These are phyloP conservation scores for Fusarium kyushuense DNA, from an alignment of 2,329 filamentous ascomycete genomes.

Conservation along the genomic window DNA sequence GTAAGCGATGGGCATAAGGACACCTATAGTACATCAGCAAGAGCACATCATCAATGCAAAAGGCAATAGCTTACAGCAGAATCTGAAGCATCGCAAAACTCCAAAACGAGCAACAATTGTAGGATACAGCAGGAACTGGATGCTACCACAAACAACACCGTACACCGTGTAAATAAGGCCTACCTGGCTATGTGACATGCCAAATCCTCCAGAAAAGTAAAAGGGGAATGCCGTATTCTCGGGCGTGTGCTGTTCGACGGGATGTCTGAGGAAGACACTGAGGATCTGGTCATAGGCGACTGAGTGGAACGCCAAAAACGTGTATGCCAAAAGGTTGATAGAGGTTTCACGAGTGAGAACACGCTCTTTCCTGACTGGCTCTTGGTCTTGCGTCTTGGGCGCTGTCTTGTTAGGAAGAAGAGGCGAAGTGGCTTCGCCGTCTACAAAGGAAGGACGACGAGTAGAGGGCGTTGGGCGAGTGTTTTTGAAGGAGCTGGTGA, in stretches of 20 bases:
- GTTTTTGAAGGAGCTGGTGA: slow-evolving; percentile 60
- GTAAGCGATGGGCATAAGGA: slow-evolving; percentile 81
- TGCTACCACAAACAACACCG: slow-evolving; percentile 80
- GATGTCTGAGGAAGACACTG: slow-evolving; percentile 88
- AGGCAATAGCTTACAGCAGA: slow-evolving; percentile 60
- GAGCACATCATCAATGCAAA: rapidly evolving
- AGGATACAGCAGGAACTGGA: slow-evolving; percentile 90
- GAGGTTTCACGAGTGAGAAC: slow-evolving; percentile 81
- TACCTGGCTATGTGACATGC: slow-evolving; percentile 77
- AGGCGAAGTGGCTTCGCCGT: slow-evolving; percentile 68
- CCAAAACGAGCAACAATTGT: slow-evolving; percentile 78
- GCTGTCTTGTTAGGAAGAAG: slow-evolving; percentile 58
- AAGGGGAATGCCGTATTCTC: slow-evolving; percentile 76
- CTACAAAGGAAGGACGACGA: slow-evolving; percentile 63
- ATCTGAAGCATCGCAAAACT: slow-evolving; percentile 77
- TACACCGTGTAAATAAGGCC: slow-evolving; percentile 88
- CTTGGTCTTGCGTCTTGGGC: slow-evolving; percentile 41
- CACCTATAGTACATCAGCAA: slow-evolving; percentile 54
- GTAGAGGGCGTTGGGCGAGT: slow-evolving; percentile 43
- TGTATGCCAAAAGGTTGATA: slow-evolving; percentile 82
- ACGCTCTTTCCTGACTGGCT: slow-evolving; percentile 62
- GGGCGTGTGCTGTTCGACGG: slow-evolving; percentile 66
- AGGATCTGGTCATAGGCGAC: slow-evolving; percentile 89
- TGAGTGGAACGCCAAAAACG: slow-evolving; percentile 82
- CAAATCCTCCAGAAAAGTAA: slow-evolving; percentile 86